Conservation (phyloP, 202 grass and related monocot species). For the Saccharum hybrid region DNA sequence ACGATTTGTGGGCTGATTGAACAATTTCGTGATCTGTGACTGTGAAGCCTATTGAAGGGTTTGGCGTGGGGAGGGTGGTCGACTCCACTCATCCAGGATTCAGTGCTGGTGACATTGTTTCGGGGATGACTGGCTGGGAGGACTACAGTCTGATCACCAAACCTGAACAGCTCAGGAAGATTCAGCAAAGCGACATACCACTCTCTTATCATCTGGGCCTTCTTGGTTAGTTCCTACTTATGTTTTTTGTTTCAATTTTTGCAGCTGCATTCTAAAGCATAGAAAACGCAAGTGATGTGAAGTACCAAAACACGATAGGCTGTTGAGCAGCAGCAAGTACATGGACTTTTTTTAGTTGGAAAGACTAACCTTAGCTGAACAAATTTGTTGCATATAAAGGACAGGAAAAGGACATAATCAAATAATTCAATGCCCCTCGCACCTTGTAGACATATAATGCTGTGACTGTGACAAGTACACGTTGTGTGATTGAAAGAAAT, state of each 20-base stretch:
- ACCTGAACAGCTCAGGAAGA: slow-evolving; percentile 67
- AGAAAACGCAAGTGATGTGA: background rate
- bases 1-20: background rate
- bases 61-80: slow-evolving; percentile 71
- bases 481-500: slow-evolving; percentile 4
- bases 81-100: slow-evolving; percentile 72
- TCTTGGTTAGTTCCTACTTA: slow-evolving; percentile 50
- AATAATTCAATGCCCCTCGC: background rate
- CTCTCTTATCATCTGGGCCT: slow-evolving; percentile 87
- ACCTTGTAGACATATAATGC: background rate
- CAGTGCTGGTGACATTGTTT: slow-evolving; percentile 61
- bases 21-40: background rate
- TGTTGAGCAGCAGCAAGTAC: background rate
- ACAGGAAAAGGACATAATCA: background rate
- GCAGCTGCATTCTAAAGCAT: background rate
- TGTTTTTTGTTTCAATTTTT: background rate
- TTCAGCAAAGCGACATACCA: slow-evolving; percentile 57
- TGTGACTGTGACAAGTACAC: background rate
- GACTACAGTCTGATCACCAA: slow-evolving; percentile 71
- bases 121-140: slow-evolving; percentile 86
- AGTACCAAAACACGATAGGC: background rate
- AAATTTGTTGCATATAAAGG: background rate
- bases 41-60: slow-evolving; percentile 68
- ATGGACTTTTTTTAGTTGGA: background rate
- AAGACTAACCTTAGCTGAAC: background rate